phyloP scores from a whole-genome alignment of 495 filamentous ascomycete species.

The Amphirosellinia nigrospora region DNA sequence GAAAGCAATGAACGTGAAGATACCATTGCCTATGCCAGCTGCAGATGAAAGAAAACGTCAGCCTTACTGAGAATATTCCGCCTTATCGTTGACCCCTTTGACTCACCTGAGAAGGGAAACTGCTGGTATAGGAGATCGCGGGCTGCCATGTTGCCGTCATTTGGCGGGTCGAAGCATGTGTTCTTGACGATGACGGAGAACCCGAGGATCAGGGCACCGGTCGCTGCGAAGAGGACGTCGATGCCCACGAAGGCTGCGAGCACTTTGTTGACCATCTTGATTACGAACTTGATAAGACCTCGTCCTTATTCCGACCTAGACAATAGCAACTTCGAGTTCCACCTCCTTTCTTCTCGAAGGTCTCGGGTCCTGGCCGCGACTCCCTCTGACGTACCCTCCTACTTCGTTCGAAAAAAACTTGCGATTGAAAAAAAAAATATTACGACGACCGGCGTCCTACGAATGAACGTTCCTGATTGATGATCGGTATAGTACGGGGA shows the following conservation, averaged over 20 bases:
- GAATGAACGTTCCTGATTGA: constrained; percentile 27
- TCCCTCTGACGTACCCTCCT: constrained; percentile 22
- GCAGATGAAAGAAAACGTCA: constrained; percentile 30
- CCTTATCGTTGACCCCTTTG: background rate
- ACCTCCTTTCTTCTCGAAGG: constrained; percentile 27
- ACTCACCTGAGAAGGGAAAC: constrained; percentile 65
- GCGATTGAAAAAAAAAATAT: constrained; percentile 25
- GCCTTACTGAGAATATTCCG: constrained; percentile 17
- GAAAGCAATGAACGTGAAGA: constrained; percentile 64
- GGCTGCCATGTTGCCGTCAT: constrained; percentile 63
- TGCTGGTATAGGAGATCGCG: constrained; percentile 64
- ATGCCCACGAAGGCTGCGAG: constrained; percentile 60
- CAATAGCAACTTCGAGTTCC: constrained; percentile 13
- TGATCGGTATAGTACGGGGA: constrained; percentile 16
- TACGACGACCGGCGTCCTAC: constrained; percentile 57
- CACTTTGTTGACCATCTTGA: constrained; percentile 63
- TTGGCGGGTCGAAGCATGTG: constrained; percentile 50
- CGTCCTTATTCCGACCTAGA: background rate
- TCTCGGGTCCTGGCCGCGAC: constrained; percentile 20
- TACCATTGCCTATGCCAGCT: constrained; percentile 71
- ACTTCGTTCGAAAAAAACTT: constrained; percentile 30
- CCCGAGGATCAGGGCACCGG: constrained; percentile 67
- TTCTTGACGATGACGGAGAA: constrained; percentile 65
- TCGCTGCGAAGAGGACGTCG: constrained; percentile 66
- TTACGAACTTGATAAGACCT: background rate